Percentiles rank a stretch among this genome's conserved stretches.
phyloP scores from a whole-genome alignment of 371 early-diverging fungal species.

The Blakeslea trispora region DNA sequence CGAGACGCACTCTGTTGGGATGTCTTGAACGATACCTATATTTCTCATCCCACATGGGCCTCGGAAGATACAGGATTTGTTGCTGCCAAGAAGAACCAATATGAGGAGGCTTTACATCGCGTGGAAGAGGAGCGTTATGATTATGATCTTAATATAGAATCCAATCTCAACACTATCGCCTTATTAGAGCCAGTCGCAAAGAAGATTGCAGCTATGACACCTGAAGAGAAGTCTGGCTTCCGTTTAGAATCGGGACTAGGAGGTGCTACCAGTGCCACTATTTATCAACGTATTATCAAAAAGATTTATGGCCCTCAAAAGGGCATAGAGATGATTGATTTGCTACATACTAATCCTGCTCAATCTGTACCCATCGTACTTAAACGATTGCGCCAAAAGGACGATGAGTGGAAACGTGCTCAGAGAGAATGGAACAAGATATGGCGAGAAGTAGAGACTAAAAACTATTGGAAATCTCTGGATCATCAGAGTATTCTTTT shows the following conservation, averaged over 20 bases:
- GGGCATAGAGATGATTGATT: conserved; percentile 90
- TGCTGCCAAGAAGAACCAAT: conserved; percentile 91
- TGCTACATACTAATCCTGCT: conserved; percentile 90
- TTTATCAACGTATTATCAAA: conserved; percentile 89
- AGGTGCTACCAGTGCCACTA: conserved; percentile 73
- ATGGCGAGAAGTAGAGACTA: conserved; percentile 94
- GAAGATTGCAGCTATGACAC: conserved; percentile 75
- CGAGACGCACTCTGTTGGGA: conserved; percentile 91
- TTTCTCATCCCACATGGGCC: conserved; percentile 94
- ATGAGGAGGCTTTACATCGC: conserved; percentile 95
- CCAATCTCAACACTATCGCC: conserved; percentile 89
- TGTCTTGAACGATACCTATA: conserved; percentile 96
- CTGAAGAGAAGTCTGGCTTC: conserved; percentile 78
- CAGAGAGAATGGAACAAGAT: conserved; percentile 87
- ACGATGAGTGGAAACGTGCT: conserved; percentile 92
- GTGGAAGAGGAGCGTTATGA: conserved; percentile 99
- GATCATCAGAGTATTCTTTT: conserved; percentile 93
- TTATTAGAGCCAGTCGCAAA: conserved; percentile 87
- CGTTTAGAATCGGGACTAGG: conserved; percentile 78
- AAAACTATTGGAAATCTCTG: conserved; percentile 96
- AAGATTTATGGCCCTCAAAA: conserved; percentile 89
- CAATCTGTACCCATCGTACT: conserved; percentile 96
- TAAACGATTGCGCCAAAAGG: conserved; percentile 95
- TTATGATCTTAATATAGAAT: conserved; percentile 96
- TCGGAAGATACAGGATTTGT: conserved; percentile 95